Base-by-base conservation (phyloP, 139 green algal genomes). In the Astrephomene gubernaculifera region DNA sequence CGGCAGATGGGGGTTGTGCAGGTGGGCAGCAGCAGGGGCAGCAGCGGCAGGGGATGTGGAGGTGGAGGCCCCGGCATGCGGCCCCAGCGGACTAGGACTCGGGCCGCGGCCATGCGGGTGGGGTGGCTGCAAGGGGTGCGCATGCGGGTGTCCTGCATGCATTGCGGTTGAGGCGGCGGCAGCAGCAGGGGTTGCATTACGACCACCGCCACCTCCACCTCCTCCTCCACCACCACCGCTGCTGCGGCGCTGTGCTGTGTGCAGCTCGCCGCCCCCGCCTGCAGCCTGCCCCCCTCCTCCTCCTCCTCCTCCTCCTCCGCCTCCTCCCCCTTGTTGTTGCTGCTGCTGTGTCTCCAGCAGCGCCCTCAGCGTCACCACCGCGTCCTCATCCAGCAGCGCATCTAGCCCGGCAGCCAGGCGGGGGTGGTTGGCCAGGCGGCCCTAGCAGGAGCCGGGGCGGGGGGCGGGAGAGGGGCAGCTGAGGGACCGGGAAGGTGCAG, bases 391-490 rank as follows among this genome's bases (percentile, higher is more conserved):
- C 38, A 86, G 67, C 25, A 86, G 69, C 33, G 19, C 25, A 38
- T 86, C 68, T 49, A 86, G 81, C 0, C 68, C 68, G 2, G 71
- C 70, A 2, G 81, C 81, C 68, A 86, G 65, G 4, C 70, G 76
- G 29, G 76, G 76, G 76, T 83, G 76, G 76, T 83, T 83, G 41
- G 76, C 76, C 57, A 83, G 60, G n/a, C 60, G 76, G 60, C 60
- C 29, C 76, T 83, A 38, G 35, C 49, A 57, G 49, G 12, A n/a
- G n/a, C 49, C 49, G 35, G 64, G 33, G 33, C 8, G 9, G 35
- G 35, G n/a, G n/a, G n/a, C n/a, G n/a, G n/a, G n/a, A n/a, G n/a
- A n/a, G n/a, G n/a, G n/a, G n/a, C n/a, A n/a, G n/a, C n/a, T n/a
- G n/a, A n/a, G n/a, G n/a, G n/a, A n/a, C n/a, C n/a, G n/a, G n/a